Evolutionary conservation across 805 yeast species (phyloP).

Genomic region (Kazachstania kunashirensis): DNA sequence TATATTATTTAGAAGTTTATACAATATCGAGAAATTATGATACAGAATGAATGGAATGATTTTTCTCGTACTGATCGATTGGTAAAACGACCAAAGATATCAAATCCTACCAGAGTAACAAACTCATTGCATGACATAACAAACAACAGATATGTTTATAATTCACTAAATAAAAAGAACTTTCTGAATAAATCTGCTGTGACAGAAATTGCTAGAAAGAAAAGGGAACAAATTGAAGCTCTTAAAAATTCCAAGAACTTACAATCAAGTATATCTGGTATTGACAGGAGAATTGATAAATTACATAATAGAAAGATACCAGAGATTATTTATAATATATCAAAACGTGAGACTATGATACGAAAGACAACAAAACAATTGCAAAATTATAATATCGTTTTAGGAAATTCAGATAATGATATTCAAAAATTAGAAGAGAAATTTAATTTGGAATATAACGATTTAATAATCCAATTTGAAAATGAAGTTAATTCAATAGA

Average conservation of each 20-base stretch:
- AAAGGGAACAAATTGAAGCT: constrained; percentile 3
- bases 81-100: too few relatives aligned
- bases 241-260: not conserved
- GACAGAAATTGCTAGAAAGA: constrained; percentile 2
- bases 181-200: constrained; percentile 6
- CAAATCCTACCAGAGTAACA: too few relatives aligned
- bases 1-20: too few relatives aligned
- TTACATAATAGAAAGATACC: constrained; percentile 16
- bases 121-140: constrained; percentile 8
- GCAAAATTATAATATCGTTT: not conserved
- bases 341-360: constrained; percentile 18
- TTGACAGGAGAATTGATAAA: constrained; percentile 5
- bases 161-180: not conserved
- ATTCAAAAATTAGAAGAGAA: constrained; percentile 11
- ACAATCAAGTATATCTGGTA: constrained; percentile 1
- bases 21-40: too few relatives aligned
- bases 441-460: constrained; percentile 11
- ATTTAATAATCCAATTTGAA: not conserved
- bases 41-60: too few relatives aligned
- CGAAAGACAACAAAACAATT: constrained; percentile 16
- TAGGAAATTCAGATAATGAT: constrained; percentile 4
- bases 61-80: too few relatives aligned
- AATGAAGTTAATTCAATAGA: not conserved
- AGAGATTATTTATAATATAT: constrained; percentile 20
- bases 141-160: not conserved